phyloP scores from a whole-genome alignment of 306 rosid species.

The Rosa multiflora region DNA sequence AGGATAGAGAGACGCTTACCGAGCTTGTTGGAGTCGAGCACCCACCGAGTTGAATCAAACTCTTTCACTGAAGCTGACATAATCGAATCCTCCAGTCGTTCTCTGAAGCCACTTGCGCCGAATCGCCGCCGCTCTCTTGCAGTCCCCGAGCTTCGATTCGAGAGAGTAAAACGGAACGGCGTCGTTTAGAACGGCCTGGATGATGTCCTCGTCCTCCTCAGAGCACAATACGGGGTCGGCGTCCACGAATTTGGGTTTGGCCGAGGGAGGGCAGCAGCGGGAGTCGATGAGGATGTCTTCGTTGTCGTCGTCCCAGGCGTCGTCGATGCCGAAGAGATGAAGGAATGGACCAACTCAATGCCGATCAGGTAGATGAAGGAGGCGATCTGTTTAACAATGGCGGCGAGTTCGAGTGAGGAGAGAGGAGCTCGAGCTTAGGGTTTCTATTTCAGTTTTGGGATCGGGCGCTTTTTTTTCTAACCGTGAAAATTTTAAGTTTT shows the following conservation, averaged over 20 bases:
- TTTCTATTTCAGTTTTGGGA: too few species aligned
- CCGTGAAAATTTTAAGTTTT: too few species aligned
- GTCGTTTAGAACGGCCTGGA: not conserved
- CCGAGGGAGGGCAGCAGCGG: not conserved
- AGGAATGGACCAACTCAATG: too few species aligned
- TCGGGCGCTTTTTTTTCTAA: too few species aligned
- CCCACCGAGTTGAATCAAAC: not conserved
- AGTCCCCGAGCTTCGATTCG: conserved; percentile 28
- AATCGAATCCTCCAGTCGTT: not conserved
- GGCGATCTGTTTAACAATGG: too few species aligned
- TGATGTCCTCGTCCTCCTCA: not conserved
- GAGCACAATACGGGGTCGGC: not conserved
- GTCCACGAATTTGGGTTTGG: not conserved
- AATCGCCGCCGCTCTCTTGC: conserved; percentile 18
- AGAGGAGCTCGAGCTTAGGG: too few species aligned
- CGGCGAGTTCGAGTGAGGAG: too few species aligned
- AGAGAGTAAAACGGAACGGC: conserved; percentile 23
- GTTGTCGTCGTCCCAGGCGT: too few species aligned
- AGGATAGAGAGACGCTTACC: not conserved
- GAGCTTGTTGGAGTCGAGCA: not conserved
- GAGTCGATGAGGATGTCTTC: too few species aligned
- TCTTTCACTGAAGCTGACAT: not conserved
- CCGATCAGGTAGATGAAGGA: too few species aligned
- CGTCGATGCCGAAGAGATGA: too few species aligned
- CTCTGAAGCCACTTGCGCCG: not conserved